Base-by-base conservation (phyloP, 2,329 filamentous ascomycete genomes). In the Aspergillus brunneoviolaceus region DNA sequence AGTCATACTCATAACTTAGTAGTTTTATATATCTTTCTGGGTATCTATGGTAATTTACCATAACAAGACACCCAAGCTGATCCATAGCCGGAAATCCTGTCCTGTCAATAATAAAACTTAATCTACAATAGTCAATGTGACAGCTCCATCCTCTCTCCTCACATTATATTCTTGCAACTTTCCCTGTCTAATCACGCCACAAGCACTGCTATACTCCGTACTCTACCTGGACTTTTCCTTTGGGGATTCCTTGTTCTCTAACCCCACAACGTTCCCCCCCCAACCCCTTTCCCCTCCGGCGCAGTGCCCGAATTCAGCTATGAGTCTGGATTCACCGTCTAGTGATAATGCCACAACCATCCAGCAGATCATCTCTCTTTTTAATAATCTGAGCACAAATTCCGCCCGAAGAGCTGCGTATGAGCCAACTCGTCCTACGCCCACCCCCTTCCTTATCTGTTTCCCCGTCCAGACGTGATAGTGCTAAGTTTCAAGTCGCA, bases 321-420 rank as follows among this genome's bases (percentile, higher is more conserved):
- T 45, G 33, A n/a, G 42, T 39, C 45, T 48, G 25, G n/a, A 29
- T 21, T 49, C 27, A 10, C 25, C 42, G n/a, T 23, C 48, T 27
- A 14, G 3, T 16, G 27, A 27, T 21, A 35, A 55, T 31, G 19
- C 42, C 27, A 21, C 52, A 6, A 12, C 42, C 29, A 35, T 55
- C 42, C 59, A 58, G 31, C 59, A 60, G 53, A 58, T 70, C 48
- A 27, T 69, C 45, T 31, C 49, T 16, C 60, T 60, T n/a, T 74
- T 73, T 51, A 59, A 60, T 25, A 55, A 57, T 21, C 62, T 73
- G 25, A 56, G 60, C 19, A 64, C 61, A n/a, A 66, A 54, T 7
- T 50, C 59, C 19, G 67, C 60, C 54, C 72, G 72, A 31, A 63
- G 59, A 52, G 58, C 54, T 39, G 63, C 59, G 65, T 69, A 66